Evolutionary conservation across 768 basidiomycete genomes (phyloP), one percentile per base, ranked within the genome.

Genomic region (Royoungia palumana): DNA sequence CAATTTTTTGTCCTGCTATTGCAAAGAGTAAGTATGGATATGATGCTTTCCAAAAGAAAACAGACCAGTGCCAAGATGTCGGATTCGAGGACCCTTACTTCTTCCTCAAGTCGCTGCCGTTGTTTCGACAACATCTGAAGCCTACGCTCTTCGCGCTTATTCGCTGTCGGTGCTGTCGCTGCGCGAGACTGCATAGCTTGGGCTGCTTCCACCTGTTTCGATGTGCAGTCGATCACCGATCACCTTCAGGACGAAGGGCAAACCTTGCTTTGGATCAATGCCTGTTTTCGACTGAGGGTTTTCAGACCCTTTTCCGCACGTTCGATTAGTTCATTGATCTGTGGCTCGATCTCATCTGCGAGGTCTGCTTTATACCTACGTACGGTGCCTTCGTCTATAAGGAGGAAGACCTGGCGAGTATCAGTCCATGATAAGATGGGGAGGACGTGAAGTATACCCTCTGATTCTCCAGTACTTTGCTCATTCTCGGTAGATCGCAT

Each of bases 321-420:
- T 47, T 80, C 75, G 17, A 89, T 76, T 14, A 92, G 79, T 54
- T 91, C 87, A 39, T 75, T 79, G 17, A 92, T 84, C 25, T 85
- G 81, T 16, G 89, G 89, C 51, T 91, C 89, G 10, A 92, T 81
- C 62, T 90, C 89, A 44, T 88, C 85, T 1, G 79, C 82, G 35
- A 91, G 73, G 36, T 85, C 83, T 2, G 82, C 69, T 60, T 90
- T 89, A 70, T 91, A 89, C 65, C 71, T 75, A 45, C 77, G 76
- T n/a, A 90, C 77, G 0, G 82, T 86, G 12, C 72, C 75, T 63
- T 91, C 88, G 45, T 86, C 80, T 2, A 89, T 74, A 10, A 92
- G 77, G 16, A 87, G 69, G 61, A 87, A 91, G 0, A 88, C 80
- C 89, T 92, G 47, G 10, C 24, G 10, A n/a, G 34, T 10, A 50